A percentile compares a stretch with the other conserved stretches of the same genome.
Evolutionary conservation across 805 yeast genomes (phyloP).

Genomic region (Candida morakotiae): DNA sequence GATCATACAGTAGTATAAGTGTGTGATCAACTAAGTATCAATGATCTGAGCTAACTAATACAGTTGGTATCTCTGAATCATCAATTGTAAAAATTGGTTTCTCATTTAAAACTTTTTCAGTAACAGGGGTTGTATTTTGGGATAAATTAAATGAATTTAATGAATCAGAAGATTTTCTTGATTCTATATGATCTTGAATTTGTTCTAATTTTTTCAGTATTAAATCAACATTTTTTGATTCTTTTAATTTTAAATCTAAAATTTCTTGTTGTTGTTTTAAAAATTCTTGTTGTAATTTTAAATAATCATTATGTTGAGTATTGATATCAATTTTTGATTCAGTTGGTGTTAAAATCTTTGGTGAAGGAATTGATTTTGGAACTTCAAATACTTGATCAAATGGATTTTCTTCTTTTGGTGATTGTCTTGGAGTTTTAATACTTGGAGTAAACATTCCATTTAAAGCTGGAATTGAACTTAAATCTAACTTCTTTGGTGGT

Average conservation of each 20-base stretch:
- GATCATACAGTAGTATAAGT: no score
- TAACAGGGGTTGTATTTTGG: slow-evolving; percentile 1
- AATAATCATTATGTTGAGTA: slow-evolving; percentile 32
- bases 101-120: slow-evolving; percentile 5
- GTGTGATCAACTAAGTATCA: background rate
- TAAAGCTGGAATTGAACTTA: slow-evolving; percentile 16
- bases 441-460: slow-evolving; percentile 37
- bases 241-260: slow-evolving; percentile 4
- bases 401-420: slow-evolving; percentile 30
- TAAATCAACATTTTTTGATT: slow-evolving; percentile 5
- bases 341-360: slow-evolving; percentile 9
- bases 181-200: slow-evolving; percentile 3
- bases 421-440: slow-evolving; percentile 28
- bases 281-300: slow-evolving; percentile 34
- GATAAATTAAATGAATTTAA: slow-evolving; percentile 7
- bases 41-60: slow-evolving; percentile 7
- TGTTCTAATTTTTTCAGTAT: slow-evolving; percentile 2
- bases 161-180: slow-evolving; percentile 6
- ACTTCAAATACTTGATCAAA: slow-evolving; percentile 27
- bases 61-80: slow-evolving; percentile 6
- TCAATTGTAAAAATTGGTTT: slow-evolving; percentile 5
- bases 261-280: slow-evolving; percentile 34
- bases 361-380: slow-evolving; percentile 5
- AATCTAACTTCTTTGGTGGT: slow-evolving; percentile 4
- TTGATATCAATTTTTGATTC: slow-evolving; percentile 11